Evolutionary conservation across 257 asterid genomes (phyloP), one percentile per base, ranked within the genome.

Genomic region (Solanum appendiculatum): DNA sequence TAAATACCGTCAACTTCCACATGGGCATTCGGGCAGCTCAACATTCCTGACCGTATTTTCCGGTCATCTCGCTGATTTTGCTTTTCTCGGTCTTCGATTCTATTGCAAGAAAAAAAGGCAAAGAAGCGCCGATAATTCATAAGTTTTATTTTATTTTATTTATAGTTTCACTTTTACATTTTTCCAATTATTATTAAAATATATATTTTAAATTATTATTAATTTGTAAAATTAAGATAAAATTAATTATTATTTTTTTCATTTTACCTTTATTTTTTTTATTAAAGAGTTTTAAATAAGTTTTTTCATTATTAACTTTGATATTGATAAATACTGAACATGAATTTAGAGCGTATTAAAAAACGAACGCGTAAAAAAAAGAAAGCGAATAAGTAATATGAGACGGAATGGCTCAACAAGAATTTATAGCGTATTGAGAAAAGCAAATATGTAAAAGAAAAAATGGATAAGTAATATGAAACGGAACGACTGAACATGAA

Each of bases 11-110:
- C 58, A 82, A 44, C 82, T 64, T 39, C 68, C 60, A 2, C 51
- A 51, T 85, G 88, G 91, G 85, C 83, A 72, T 39, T 86, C 15
- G 18, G 91, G 84, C 29, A 89, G 83, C 86, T 83, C 72, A 80
- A 37, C 72, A 42, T 18, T 13, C 3, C 93, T 92, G 91, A 94
- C 94, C 94, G 89, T 40, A 72, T 92, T 93, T 91, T 87, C 84
- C 92, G 96, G 96, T 93, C 95, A 92, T 91, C 75, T 37, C 90
- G 85, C 90, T 86, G 74, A 75, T 31, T 90, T 92, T 89, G 82
- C 93, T 93, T 94, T 93, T 89, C 31, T 88, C 86, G 87, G 94
- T 92, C 94, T 29, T 88, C 90, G 93, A 89, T 91, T 92, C 92
- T 86, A 84, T 83, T 78, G 85, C 40, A 88, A 86, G 87, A 88